phyloP scores from a whole-genome alignment of 1,284 basidiomycete species.

The Marasmius fiardii region DNA sequence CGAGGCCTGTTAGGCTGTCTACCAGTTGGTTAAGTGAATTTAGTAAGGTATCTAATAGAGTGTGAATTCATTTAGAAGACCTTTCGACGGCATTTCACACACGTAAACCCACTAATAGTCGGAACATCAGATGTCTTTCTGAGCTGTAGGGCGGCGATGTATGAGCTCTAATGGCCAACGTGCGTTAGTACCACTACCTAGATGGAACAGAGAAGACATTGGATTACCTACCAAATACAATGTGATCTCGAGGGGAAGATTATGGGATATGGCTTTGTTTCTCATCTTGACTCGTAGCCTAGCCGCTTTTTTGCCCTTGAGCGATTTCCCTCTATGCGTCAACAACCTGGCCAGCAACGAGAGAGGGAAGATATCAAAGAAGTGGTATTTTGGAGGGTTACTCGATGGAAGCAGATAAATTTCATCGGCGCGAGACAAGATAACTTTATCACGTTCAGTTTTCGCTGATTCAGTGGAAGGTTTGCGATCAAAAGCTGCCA shows the following conservation, averaged over 20 bases:
- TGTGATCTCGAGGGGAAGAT: slow-evolving; percentile 71
- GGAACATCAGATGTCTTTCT: slow-evolving; percentile 63
- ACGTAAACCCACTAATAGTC: slow-evolving; percentile 49
- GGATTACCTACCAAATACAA: slow-evolving; percentile 70
- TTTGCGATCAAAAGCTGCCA: slow-evolving; percentile 4
- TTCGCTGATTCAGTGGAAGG: not conserved
- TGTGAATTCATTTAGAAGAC: not conserved
- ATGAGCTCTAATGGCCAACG: slow-evolving; percentile 59
- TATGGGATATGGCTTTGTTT: slow-evolving; percentile 50
- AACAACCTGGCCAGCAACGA: slow-evolving; percentile 52
- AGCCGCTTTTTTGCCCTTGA: slow-evolving; percentile 59
- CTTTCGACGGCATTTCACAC: not conserved
- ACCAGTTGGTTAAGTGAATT: slow-evolving; percentile 53
- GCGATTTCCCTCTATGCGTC: slow-evolving; percentile 41
- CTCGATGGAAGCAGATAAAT: slow-evolving; percentile 52
- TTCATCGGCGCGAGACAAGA: slow-evolving; percentile 36
- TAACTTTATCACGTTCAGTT: slow-evolving; percentile 19
- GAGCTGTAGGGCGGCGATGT: slow-evolving; percentile 56
- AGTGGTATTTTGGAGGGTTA: slow-evolving; percentile 58
- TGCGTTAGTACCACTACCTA: not conserved
- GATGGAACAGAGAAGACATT: slow-evolving; percentile 20
- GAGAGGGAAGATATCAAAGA: slow-evolving; percentile 70
- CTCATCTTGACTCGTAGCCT: slow-evolving; percentile 46
- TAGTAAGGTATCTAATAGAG: slow-evolving; percentile 46
- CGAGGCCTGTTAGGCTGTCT: slow-evolving; percentile 67